Base-by-base conservation (phyloP, 2,329 filamentous ascomycete species). In the Penicillium verrucosum region DNA sequence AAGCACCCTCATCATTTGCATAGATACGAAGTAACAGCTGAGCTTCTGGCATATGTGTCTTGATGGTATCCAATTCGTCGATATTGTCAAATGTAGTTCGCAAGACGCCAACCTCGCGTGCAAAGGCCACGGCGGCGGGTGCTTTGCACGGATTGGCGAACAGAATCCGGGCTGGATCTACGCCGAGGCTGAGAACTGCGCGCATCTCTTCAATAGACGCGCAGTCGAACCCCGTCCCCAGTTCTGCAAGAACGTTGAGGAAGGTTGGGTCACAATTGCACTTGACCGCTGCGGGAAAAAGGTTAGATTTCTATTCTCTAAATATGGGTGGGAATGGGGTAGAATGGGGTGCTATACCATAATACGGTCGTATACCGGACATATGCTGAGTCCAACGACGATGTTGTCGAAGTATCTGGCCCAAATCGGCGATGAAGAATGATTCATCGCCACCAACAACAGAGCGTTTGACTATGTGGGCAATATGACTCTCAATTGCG, bases 91-190 rank as follows among this genome's bases (percentile, higher is more conserved):
- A 70, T 5, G 65, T 68, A 0, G 66, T 70, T 11, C 53, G 47
- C 2, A 50, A 14, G 3, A 70, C 58, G 3, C 65, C 63, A 1
- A 32, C 40, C 9, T 62, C 30, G 6, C 54, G 43, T 2, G 68
- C 68, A 18, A 65, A 62, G 2, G 46, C 44, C 7, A 70, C 34
- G 2, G 60, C 55, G 1, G 64, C 58, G 7, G 59, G 55, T 2
- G 65, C 40, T 29, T 70, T 70, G 55, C 67, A 68, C 21, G 68
- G 68, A 30, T 69, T 64, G 7, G 68, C 68, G 46, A 68, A 70
- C 12, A 70, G 49, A 30, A 70, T 69, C 12, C 63, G 60, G 9
- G 44, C 44, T 10, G 65, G 65, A 37, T 68, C 61, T 4, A 70
- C 57, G 7, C 64, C 64, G 23, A 66, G 52, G 14, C 51, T 51